phyloP scores from a whole-genome alignment of 352 stramenopile genomes.

The Elongisporangium anandrum region DNA sequence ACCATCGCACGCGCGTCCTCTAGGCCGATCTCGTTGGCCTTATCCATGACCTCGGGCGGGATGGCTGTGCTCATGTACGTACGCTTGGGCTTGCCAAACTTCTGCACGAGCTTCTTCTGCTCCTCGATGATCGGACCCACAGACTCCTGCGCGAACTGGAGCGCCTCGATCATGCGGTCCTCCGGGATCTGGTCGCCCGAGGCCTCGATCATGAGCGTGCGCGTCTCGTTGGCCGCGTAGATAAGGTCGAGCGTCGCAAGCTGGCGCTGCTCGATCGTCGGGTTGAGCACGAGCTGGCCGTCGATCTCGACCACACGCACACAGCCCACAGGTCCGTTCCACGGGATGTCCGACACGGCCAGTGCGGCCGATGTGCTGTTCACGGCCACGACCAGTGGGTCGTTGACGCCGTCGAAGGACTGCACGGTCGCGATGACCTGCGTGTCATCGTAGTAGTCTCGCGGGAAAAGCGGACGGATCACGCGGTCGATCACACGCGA shows the following conservation, averaged over 20 bases:
- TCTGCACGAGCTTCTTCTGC: constrained; percentile 49
- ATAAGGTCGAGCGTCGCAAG: constrained; percentile 76
- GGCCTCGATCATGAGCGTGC: constrained; percentile 89
- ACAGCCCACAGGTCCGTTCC: constrained; percentile 85
- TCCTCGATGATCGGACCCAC: constrained; percentile 53
- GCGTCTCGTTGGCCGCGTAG: constrained; percentile 73
- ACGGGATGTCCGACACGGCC: constrained; percentile 84
- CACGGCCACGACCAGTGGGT: constrained; percentile 84
- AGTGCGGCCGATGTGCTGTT: constrained; percentile 88
- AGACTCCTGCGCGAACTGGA: constrained; percentile 70
- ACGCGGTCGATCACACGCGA: constrained; percentile 95
- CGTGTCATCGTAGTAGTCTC: constrained; percentile 94
- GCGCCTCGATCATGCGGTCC: constrained; percentile 59
- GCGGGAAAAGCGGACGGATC: constrained; percentile 92
- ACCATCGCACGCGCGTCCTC: constrained; percentile 37
- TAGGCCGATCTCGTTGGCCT: constrained; percentile 52
- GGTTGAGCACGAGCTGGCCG: constrained; percentile 92
- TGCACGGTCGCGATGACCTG: constrained; percentile 92
- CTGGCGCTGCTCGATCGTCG: constrained; percentile 66
- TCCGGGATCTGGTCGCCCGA: constrained; percentile 75
- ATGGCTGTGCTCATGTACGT: constrained; percentile 45
- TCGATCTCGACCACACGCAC: constrained; percentile 84
- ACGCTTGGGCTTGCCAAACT: constrained; percentile 69
- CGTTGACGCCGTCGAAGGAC: constrained; percentile 79
- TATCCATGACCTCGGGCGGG: constrained; percentile 40